Base-by-base conservation (phyloP, 1,284 basidiomycete species). In the Volvariella surrecta region DNA sequence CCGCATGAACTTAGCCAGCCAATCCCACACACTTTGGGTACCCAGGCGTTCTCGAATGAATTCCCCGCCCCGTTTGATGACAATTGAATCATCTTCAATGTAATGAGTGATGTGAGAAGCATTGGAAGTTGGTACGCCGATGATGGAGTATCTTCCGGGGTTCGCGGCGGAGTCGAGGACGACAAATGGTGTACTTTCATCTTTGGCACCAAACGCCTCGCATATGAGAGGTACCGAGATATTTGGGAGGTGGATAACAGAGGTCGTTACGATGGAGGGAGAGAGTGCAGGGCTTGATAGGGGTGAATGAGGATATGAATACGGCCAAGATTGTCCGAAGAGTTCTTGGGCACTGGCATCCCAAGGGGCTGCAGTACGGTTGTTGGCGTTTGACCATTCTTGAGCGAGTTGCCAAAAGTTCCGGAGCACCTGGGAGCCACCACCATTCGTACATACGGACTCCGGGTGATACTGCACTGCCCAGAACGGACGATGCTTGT, bases 381-480 rank as follows among this genome's bases (percentile, higher is more conserved):
- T 62, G 17, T 53, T 57, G 9, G 59, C 52, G 32, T 49, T 53
- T 1, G 68, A 60, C 82, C 85, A 88, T 16, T 60, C 58, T 40
- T 66, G 64, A 13, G 82, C 76, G 15, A 86, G 62, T 11, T 59
- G 57, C 82, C 82, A 89, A 54, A 89, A 89, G 57, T 87, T 89
- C 11, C 58, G 58, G 37, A 88, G 49, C n/a, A 87, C 73, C 42
- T 77, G 70, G 13, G 70, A 52, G 1, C 84, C 85, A 8, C 79
- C 80, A 2, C 70, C 73, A 38, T 66, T 62, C 2, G 82, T 87
- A 49, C 80, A 72, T 1, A 79, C 74, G 6, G 81, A 89, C 62
- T 95, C 94, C 1, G 94, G 95, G 59, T 98, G 95, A 56, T 96
- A 98, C 58, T 98, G 94, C 2, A 98, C 92, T 2, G 89, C 91